Percentiles rank a stretch among this genome's conserved stretches.
phyloP scores from a whole-genome alignment of 176 grass and related monocot genomes.

The Pharus latifolius region DNA sequence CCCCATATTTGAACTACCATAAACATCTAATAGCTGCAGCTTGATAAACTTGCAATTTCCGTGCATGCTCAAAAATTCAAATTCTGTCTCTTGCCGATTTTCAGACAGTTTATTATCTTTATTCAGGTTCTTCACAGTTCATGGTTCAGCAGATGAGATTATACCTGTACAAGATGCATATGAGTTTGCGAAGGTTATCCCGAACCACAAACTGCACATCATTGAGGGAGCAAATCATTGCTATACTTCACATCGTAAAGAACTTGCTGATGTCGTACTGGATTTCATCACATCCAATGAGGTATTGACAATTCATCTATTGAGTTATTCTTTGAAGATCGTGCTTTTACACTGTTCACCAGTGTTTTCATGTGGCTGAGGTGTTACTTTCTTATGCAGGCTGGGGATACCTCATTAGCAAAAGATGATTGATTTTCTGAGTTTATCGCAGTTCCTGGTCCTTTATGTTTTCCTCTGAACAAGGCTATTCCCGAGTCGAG shows the following conservation, averaged over 20 bases:
- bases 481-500: neutral
- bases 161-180: slow-evolving; percentile 76
- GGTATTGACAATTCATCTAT: neutral
- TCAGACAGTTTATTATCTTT: neutral
- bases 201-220: slow-evolving; percentile 63
- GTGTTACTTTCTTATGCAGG: neutral
- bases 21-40: neutral
- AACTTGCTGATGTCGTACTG: slow-evolving; percentile 39
- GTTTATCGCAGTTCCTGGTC: neutral
- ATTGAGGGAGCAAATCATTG: slow-evolving; percentile 79
- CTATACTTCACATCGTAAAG: slow-evolving; percentile 60
- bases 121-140: slow-evolving; percentile 64
- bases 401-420: neutral
- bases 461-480: neutral
- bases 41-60: neutral
- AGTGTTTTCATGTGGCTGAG: neutral
- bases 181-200: slow-evolving; percentile 70
- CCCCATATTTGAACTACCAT: neutral
- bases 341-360: too few species aligned
- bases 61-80: neutral
- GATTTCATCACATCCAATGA: slow-evolving; percentile 34
- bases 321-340: neutral
- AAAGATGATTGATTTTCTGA: neutral
- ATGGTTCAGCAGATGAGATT: slow-evolving; percentile 67
- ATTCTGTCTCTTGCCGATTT: neutral